Evolutionary conservation across 257 asterid genomes (phyloP).

Genomic region (Salvia miltiorrhiza): DNA sequence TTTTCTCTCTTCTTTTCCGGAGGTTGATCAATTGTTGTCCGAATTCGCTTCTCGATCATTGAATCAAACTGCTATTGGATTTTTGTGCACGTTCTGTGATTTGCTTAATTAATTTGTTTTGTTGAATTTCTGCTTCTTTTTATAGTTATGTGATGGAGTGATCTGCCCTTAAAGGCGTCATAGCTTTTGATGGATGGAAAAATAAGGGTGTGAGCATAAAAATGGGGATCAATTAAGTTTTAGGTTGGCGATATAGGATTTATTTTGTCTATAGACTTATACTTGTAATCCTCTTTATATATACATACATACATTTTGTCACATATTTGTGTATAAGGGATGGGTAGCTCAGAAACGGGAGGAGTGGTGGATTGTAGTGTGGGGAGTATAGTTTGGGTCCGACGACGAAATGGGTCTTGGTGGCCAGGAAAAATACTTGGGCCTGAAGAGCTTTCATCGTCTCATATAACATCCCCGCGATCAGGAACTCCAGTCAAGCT

Average conservation of each 20-base stretch:
- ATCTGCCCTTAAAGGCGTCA: conserved; percentile 6
- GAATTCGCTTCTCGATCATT: conserved; percentile 21
- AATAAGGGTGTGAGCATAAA: conserved; percentile 2
- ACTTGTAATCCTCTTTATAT: conserved; percentile 17
- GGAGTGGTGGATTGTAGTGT: conserved; percentile 65
- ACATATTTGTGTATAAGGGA: conserved; percentile 27
- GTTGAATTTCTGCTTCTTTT: conserved; percentile 15
- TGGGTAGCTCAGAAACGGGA: conserved; percentile 84
- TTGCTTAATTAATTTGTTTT: conserved; percentile 14
- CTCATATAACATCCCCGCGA: conserved; percentile 88
- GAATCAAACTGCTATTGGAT: conserved; percentile 16
- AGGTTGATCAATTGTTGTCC: conserved; percentile 42
- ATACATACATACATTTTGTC: conserved; percentile 28
- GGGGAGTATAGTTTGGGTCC: conserved; percentile 99
- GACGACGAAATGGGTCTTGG: conserved; percentile 99
- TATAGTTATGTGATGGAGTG: conserved; percentile 16
- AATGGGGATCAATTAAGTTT: conserved; percentile 11
- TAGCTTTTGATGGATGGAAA: conserved; percentile 10
- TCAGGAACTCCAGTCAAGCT: conserved; percentile 99
- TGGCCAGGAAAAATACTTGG: conserved; percentile 99
- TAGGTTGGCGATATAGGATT: conserved; percentile 17
- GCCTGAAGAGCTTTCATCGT: conserved; percentile 74
- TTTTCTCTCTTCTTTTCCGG: conserved; percentile 41
- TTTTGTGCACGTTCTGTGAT: conserved; percentile 22
- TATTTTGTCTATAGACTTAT: conserved; percentile 20